phyloP scores from a whole-genome alignment of 1,284 basidiomycete species.

The Flammula alnicola region DNA sequence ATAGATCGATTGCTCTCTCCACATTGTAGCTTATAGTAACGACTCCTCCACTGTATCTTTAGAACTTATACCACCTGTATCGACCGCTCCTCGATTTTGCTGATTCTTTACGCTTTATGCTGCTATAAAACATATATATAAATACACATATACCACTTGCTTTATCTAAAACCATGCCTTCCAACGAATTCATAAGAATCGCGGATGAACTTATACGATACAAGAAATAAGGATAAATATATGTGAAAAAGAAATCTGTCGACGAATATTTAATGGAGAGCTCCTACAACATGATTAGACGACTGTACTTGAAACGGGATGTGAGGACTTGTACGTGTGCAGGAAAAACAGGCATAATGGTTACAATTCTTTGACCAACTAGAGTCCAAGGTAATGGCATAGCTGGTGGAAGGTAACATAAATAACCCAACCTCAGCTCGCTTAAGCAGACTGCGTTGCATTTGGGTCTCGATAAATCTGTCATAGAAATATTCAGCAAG shows the following conservation, averaged over 20 bases:
- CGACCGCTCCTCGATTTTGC: neutral
- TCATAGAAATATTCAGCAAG: neutral
- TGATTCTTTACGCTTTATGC: no score
- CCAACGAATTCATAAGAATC: no score
- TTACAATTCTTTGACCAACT: no score
- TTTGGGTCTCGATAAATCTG: conserved; percentile 77
- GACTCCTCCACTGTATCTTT: conserved; percentile 8
- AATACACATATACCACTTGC: no score
- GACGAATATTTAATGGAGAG: neutral
- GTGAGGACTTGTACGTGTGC: neutral
- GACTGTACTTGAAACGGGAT: neutral
- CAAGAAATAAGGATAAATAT: conserved; percentile 4
- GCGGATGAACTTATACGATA: neutral
- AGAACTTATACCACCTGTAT: neutral
- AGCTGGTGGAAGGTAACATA: no score
- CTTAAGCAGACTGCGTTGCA: conserved; percentile 48
- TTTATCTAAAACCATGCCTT: no score
- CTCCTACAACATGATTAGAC: conserved; percentile 1
- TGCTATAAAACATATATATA: no score
- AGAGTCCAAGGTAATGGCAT: no score
- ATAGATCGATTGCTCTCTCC: neutral
- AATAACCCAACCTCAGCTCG: no score
- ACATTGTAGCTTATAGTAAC: conserved; percentile 4
- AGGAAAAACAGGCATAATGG: no score
- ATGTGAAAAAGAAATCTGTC: neutral